Evolutionary conservation across 2,329 filamentous ascomycete genomes (phyloP).

Genomic region (Erysiphe neolycopersici): DNA sequence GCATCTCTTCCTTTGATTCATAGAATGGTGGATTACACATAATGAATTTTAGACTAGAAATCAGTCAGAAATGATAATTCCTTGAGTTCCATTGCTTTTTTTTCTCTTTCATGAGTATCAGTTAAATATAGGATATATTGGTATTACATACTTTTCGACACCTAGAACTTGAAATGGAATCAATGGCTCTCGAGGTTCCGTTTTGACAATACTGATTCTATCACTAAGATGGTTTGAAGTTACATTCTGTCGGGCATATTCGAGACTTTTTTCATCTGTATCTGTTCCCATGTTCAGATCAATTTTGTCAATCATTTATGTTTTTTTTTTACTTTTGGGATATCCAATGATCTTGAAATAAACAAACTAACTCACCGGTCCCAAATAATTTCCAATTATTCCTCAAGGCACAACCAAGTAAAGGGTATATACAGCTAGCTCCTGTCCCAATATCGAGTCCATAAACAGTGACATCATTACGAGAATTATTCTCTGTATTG

Average conservation of each 20-base stretch:
- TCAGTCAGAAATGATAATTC: constrained; percentile 2
- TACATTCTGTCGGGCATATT: constrained; percentile 41
- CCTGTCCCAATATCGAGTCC: constrained; percentile 80
- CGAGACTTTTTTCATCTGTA: constrained; percentile 44
- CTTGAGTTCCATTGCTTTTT: background rate
- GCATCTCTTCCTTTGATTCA: constrained; percentile 41
- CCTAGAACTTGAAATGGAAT: constrained; percentile 23
- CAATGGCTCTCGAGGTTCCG: constrained; percentile 23
- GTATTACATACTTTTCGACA: background rate
- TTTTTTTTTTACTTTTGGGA: too few species aligned
- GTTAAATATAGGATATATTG: background rate
- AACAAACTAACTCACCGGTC: constrained; percentile 20
- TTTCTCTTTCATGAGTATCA: background rate
- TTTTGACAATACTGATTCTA: constrained; percentile 36
- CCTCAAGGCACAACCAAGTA: constrained; percentile 46
- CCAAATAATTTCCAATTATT: constrained; percentile 45
- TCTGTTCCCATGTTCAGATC: constrained; percentile 20
- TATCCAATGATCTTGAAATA: too few species aligned
- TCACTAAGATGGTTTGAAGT: constrained; percentile 32
- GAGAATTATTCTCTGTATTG: constrained; percentile 14
- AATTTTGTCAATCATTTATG: background rate
- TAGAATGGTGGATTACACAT: constrained; percentile 97
- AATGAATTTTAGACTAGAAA: constrained; percentile 40
- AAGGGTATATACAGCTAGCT: constrained; percentile 71
- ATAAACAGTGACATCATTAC: constrained; percentile 21